Evolutionary conservation across 495 filamentous ascomycete genomes (phyloP), one percentile per base, ranked within the genome.

Genomic region (Xylaria curta): DNA sequence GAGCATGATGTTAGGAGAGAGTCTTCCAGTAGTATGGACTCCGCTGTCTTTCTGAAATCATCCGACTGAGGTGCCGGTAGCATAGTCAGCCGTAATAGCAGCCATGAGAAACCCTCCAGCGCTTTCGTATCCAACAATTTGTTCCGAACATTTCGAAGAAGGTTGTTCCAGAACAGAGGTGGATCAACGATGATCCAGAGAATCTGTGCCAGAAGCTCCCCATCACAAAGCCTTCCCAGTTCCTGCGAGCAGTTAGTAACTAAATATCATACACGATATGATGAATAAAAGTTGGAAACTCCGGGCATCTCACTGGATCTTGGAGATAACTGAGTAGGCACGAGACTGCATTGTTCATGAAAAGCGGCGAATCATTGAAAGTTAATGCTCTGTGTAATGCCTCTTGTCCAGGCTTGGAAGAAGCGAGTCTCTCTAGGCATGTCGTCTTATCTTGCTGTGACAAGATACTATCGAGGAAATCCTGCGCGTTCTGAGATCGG

Each of bases 401-500:
- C 21, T 74, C 68, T 13, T 89, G 76, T 0, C 85, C 90, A 0
- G 68, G n/a, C 7, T 78, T 72, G 10, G 81, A 88, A 1, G 87
- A 80, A 9, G 91, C 75, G 15, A 94, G 75, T 36, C 80, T 83
- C 72, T 93, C 85, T 13, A 90, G 78, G 70, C 88, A 90, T 0
- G 77, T 80, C 21, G 81, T 77, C 2, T 78, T 85, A 58, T 89
- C 84, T 1, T 74, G 62, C 71, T 90, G 84, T 15, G 73, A 78
- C 21, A 83, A 81, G 3, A 92, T 74, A 0, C 91, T 87, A 72
- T 93, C 90, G 6, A 94, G 66, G 66, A 93, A 90, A 10, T 84
- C 81, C 51, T 85, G 85, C n/a, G 83, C 86, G 70, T 88, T 82
- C 12, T 78, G 69, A 26, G 66, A 7, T 9, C 44, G 78, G 5